Evolutionary conservation across 768 basidiomycete genomes (phyloP).

Genomic region (Kwoniella sp.): DNA sequence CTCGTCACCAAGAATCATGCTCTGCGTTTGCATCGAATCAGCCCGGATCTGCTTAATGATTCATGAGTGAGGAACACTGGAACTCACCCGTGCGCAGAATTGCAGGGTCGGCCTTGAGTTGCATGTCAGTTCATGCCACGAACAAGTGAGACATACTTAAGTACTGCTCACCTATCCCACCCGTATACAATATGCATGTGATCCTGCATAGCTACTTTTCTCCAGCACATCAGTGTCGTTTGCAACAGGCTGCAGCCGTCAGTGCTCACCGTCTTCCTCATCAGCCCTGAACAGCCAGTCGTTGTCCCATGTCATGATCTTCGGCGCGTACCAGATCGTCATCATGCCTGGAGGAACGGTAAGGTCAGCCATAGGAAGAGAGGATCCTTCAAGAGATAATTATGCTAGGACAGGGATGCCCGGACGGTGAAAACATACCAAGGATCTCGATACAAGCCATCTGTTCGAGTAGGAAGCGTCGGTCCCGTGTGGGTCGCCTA

Average conservation of each 20-base stretch:
- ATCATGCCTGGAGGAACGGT: slow-evolving; percentile 17
- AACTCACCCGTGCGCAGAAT: slow-evolving; percentile 4
- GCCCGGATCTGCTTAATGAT: too few relatives aligned
- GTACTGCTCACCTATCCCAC: slow-evolving; percentile 20
- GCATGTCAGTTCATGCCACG: background rate
- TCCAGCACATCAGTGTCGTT: too few relatives aligned
- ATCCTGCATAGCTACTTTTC: slow-evolving; percentile 1
- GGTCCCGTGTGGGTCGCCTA: background rate
- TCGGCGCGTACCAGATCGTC: slow-evolving; percentile 16
- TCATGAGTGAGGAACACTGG: too few relatives aligned
- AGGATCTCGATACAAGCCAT: slow-evolving; percentile 33
- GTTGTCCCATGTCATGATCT: slow-evolving; percentile 12
- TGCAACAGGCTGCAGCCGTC: background rate
- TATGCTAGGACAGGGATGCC: background rate
- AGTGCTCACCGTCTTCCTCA: background rate
- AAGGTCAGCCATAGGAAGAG: too few relatives aligned
- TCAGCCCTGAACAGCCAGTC: slow-evolving; percentile 4
- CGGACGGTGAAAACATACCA: slow-evolving; percentile 17
- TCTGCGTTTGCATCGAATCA: too few relatives aligned
- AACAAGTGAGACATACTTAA: too few relatives aligned
- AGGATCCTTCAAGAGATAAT: too few relatives aligned
- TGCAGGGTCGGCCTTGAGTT: background rate
- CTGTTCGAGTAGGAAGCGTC: slow-evolving; percentile 39
- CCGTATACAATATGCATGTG: slow-evolving; percentile 18
- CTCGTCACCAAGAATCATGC: slow-evolving; percentile 1